A percentile compares a stretch with the other conserved stretches of the same genome.
Evolutionary conservation across 139 green algal species (phyloP).

Genomic region (Picochlorum sp.): DNA sequence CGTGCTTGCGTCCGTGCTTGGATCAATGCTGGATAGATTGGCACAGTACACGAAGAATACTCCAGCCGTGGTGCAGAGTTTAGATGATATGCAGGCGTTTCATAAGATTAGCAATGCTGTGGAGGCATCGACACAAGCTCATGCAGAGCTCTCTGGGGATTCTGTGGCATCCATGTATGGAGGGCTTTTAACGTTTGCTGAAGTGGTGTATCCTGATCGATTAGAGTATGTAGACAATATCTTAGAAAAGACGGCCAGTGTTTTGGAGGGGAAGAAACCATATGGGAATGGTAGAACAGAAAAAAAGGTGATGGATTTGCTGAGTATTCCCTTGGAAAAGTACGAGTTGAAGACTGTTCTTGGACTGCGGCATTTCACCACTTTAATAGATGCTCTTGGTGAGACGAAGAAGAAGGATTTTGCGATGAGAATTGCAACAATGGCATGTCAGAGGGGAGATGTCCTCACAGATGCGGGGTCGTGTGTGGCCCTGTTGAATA

Average conservation of each 20-base stretch:
- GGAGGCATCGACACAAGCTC: conserved; percentile 36
- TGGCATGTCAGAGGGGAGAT: conserved; percentile 41
- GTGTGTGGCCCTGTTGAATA: conserved; percentile 44
- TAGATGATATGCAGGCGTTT: conserved; percentile 64
- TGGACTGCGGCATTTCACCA: conserved; percentile 31
- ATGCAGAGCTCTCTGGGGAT: conserved; percentile 51
- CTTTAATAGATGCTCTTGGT: conserved; percentile 39
- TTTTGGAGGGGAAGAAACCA: conserved; percentile 20
- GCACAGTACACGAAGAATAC: conserved; percentile 41
- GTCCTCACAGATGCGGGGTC: conserved; percentile 22
- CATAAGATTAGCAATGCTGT: conserved; percentile 53
- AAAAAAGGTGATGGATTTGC: conserved; percentile 68
- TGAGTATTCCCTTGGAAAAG: conserved; percentile 68
- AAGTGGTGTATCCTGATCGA: conserved; percentile 50
- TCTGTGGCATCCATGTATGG: conserved; percentile 75
- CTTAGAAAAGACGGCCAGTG: conserved; percentile 27
- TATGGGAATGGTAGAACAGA: conserved; percentile 51
- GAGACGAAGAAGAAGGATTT: conserved; percentile 48
- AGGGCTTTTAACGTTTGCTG: conserved; percentile 74
- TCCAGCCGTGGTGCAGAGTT: conserved; percentile 23
- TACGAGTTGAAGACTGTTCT: conserved; percentile 75
- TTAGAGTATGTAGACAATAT: conserved; percentile 66
- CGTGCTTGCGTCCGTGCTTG: conserved; percentile 56
- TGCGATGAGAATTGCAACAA: conserved; percentile 60
- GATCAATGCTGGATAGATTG: conserved; percentile 69